A percentile compares a stretch with the other conserved stretches of the same genome.
Evolutionary conservation across 208 protist species (phyloP).

Genomic region (Plasmodiophora brassicae): DNA sequence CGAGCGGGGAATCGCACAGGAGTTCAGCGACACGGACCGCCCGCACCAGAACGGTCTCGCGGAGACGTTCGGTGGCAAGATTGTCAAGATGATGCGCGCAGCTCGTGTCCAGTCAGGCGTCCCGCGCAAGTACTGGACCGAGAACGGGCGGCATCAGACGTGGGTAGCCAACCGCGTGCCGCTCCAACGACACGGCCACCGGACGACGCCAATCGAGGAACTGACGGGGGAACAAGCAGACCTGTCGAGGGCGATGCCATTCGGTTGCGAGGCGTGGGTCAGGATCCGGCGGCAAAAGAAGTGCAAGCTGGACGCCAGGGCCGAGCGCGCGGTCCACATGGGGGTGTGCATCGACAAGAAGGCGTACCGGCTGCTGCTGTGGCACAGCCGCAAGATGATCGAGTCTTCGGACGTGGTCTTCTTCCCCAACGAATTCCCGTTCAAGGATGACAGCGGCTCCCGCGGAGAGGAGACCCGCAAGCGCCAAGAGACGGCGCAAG

Average conservation of each 20-base stretch:
- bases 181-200: neutral
- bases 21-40: neutral
- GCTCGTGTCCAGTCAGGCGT: neutral
- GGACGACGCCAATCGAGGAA: neutral
- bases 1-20: neutral
- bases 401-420: neutral
- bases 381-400: neutral
- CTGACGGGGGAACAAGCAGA: neutral
- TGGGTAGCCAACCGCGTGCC: neutral
- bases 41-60: neutral
- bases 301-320: neutral
- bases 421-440: too few relatives aligned
- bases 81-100: neutral
- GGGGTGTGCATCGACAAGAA: neutral
- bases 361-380: slow-evolving; percentile 3
- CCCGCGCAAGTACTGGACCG: neutral
- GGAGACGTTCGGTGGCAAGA: neutral
- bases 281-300: neutral
- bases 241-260: neutral
- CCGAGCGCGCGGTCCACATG: neutral
- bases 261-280: neutral
- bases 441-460: too few relatives aligned
- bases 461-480: too few relatives aligned
- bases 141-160: neutral
- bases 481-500: too few relatives aligned